Conservation (phyloP, 1,284 basidiomycete species). For the Thelephora terrestris region DNA sequence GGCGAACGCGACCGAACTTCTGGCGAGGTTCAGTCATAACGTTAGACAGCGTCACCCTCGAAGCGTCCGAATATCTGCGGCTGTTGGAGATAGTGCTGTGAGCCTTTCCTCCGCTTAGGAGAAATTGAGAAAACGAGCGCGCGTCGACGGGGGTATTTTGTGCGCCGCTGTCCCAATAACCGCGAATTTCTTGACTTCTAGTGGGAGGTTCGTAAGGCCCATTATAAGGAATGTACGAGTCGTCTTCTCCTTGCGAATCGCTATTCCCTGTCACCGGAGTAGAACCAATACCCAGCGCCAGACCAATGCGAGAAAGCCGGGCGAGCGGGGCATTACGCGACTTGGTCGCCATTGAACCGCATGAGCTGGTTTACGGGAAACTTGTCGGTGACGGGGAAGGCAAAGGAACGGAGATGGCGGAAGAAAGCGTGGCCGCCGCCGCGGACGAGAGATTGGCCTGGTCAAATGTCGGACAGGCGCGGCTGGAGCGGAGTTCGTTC, state of each 20-base stretch:
- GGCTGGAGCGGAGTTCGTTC: no score
- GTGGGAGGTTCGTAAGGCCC: constrained; percentile 44
- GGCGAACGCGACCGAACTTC: neutral
- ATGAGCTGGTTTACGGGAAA: constrained; percentile 41
- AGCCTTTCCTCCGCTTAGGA: constrained; percentile 23
- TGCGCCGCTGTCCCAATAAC: constrained; percentile 39
- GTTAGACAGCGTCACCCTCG: constrained; percentile 11
- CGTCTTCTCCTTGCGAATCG: constrained; percentile 27
- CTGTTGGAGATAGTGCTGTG: constrained; percentile 12
- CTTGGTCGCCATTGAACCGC: constrained; percentile 66
- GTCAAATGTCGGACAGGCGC: no score
- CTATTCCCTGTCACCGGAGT: constrained; percentile 6
- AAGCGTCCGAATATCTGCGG: constrained; percentile 19
- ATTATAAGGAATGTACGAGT: constrained; percentile 58
- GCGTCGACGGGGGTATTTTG: constrained; percentile 14
- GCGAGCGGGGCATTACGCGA: constrained; percentile 29
- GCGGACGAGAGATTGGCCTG: no score
- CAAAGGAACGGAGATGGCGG: constrained; percentile 49
- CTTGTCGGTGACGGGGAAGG: constrained; percentile 60
- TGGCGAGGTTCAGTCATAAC: constrained; percentile 3
- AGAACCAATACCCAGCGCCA: constrained; percentile 12
- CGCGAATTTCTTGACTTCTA: constrained; percentile 10
- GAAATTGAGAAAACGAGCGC: constrained; percentile 23
- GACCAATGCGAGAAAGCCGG: constrained; percentile 24
- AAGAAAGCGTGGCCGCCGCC: no score